Percentiles rank a stretch among this genome's conserved stretches.
These are phyloP conservation scores for Saccharomyces paradoxus DNA, from an alignment of 805 yeast species.

Conservation along the genomic window DNA sequence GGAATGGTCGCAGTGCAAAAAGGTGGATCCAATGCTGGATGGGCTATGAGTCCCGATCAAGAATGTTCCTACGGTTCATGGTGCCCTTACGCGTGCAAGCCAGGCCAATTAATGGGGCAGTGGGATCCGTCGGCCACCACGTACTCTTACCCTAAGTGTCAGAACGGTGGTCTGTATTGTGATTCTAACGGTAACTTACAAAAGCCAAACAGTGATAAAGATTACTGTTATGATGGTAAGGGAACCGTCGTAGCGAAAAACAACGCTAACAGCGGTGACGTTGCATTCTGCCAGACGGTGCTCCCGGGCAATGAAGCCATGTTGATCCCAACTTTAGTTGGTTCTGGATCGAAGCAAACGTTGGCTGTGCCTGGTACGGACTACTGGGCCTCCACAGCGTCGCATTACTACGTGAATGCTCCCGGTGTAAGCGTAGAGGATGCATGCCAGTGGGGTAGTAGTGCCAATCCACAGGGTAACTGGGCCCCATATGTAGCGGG, in stretches of 20 bases:
- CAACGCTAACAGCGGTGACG: conserved; percentile 45
- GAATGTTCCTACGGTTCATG: conserved; percentile 65
- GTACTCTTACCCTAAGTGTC: conserved; percentile 69
- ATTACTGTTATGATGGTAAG: conserved; percentile 68
- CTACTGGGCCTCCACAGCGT: conserved; percentile 80
- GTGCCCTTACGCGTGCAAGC: conserved; percentile 89
- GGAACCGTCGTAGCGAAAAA: conserved; percentile 63
- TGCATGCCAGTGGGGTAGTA: conserved; percentile 80
- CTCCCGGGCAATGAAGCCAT: conserved; percentile 91
- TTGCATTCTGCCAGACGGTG: conserved; percentile 88
- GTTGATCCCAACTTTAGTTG: conserved; percentile 75
- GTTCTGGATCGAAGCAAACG: conserved; percentile 38
- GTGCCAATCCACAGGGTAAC: conserved; percentile 64
- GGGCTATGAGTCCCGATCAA: conserved; percentile 79
- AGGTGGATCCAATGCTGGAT: conserved; percentile 57
- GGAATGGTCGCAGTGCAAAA: conserved; percentile 67
- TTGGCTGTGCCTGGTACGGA: conserved; percentile 80
- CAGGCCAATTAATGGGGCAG: conserved; percentile 80
- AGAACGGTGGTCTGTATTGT: conserved; percentile 78
- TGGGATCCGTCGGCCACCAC: conserved; percentile 76
- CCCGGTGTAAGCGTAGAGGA: conserved; percentile 73
- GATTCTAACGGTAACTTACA: conserved; percentile 58
- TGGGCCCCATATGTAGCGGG: conserved; percentile 95
- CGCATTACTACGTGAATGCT: conserved; percentile 77
- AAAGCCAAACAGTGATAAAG: conserved; percentile 48